Base-by-base conservation (phyloP, 441 rosid genomes). In the Erysimum pusillum region DNA sequence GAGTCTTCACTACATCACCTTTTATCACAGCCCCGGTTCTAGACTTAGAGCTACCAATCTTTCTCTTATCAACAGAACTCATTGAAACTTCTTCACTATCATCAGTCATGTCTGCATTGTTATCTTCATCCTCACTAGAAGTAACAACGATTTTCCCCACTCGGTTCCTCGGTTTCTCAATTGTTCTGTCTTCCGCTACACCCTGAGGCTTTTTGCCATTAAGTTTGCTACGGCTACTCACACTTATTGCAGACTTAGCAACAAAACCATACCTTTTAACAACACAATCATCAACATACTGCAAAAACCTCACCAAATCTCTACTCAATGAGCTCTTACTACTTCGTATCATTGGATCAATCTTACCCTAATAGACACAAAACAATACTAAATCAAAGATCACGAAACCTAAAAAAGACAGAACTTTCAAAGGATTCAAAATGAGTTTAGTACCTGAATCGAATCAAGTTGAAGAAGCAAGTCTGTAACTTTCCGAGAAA, bases 381-480 rank as follows among this genome's bases (percentile, higher is more conserved):
- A 82, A 71, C 9, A 73, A 46, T 17, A 4, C 75, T 66, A 75
- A 35, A 17, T 6, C 53, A 76, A 48, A n/a, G 63, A 38, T 42
- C 66, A 25, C 12, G 38, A 59, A 51, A 17, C 34, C 44, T 36
- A 14, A 38, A 61, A 38, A 13, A 46, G 22, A 62, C 42, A 25
- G 3, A 69, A 63, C 49, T 25, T 57, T 28, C 38, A 2, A 45
- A 45, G 52, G 42, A 35, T 0, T 17, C 17, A 62, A 18, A 28
- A 17, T 10, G n/a, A 0, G 44, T 20, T 51, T 45, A 20, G 13
- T 85, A 94, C 99, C 93, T 87, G 90, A 83, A 92, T 78, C 41
- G 90, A 90, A 76, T 91, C 97, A 14, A 92, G 85, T 52, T 85
- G 81, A 42, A 88, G 85, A 73, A 94, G 90, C 87, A 92, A 85